Evolutionary conservation across 2,329 filamentous ascomycete genomes (phyloP), one percentile per base, ranked within the genome.

Genomic region (Botrytis sinoallii): DNA sequence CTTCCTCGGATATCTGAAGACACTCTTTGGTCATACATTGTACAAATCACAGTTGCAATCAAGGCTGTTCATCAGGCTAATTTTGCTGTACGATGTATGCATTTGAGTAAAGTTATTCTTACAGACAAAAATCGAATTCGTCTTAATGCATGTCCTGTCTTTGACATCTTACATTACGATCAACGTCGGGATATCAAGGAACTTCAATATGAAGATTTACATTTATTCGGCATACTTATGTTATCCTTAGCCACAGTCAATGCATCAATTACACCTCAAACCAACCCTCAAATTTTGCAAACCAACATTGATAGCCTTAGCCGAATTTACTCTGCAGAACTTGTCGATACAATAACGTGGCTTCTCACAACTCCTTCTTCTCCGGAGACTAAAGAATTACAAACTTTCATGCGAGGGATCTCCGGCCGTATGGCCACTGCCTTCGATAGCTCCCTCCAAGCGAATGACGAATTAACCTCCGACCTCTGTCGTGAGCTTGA

Each of bases 101-200:
- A 96, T 74, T 87, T 93, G 20, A 95, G 90, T 83, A 98, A 98
- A 82, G 91, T 99, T 73, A 87, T 99, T 25, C 81, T 98, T 35
- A 98, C 95, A 0, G 92, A 94, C 63, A 97, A 95, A 83, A 96
- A 95, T 80, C 92, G 95, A 46, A 89, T 99, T 76, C 91, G 95
- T 46, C 86, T 99, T 60, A 95, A 93, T 79, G 94, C 92, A 25
- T 98, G 95, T 82, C 92, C 91, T 2, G 91, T 99, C 46, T 86
- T 97, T 74, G 96, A 99, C 80, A 94, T 99, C 48, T 88, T 97
- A 29, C 91, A 97, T 74, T 94, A 90, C 79, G 95, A 98, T 70
- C 85, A 87, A 46, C 87, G 89, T 69, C 89, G 89, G 38, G 86
- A 91, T 4, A 79, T 95, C 1, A 83, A 88, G 29, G 94, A 98